Evolutionary conservation across 139 green algal species (phyloP).

Genomic region (Chlamydomonas asymmetrica): DNA sequence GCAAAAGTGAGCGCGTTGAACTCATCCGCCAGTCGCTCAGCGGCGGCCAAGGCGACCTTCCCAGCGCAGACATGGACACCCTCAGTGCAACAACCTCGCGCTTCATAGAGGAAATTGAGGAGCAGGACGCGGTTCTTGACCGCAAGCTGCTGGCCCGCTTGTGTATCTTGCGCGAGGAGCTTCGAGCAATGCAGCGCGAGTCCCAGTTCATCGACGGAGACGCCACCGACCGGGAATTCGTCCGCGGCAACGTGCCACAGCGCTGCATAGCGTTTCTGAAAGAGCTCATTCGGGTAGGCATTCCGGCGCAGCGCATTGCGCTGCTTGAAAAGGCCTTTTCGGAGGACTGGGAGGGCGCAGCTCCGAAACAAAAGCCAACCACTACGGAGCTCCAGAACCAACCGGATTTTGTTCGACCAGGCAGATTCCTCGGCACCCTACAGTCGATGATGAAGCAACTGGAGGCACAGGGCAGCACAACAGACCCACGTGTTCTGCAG

Average conservation of each 20-base stretch:
- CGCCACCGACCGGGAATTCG: constrained; percentile 13
- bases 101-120: constrained; percentile 69
- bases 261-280: constrained; percentile 57
- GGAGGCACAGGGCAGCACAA: constrained; percentile 1
- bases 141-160: constrained; percentile 51
- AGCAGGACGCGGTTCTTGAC: constrained; percentile 39
- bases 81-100: constrained; percentile 42
- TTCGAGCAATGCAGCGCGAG: constrained; percentile 35
- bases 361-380: constrained; percentile 8
- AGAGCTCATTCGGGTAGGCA: constrained; percentile 42
- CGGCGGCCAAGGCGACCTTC: constrained; percentile 23
- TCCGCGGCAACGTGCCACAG: constrained; percentile 52
- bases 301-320: constrained; percentile 20
- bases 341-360: constrained; percentile 46
- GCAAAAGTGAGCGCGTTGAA: constrained; percentile 28
- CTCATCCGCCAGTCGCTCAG: constrained; percentile 18
- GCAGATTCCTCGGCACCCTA: constrained; percentile 55
- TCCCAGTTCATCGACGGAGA: constrained; percentile 14
- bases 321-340: constrained; percentile 38
- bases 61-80: constrained; percentile 24
- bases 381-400: constrained; percentile 21
- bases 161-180: constrained; percentile 52
- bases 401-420: constrained; percentile 53
- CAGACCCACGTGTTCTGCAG: constrained; percentile 16
- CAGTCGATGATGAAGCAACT: constrained; percentile 31